Evolutionary conservation across 108 stramenopile species (phyloP).

Genomic region (Hondaea fermentalgiana): DNA sequence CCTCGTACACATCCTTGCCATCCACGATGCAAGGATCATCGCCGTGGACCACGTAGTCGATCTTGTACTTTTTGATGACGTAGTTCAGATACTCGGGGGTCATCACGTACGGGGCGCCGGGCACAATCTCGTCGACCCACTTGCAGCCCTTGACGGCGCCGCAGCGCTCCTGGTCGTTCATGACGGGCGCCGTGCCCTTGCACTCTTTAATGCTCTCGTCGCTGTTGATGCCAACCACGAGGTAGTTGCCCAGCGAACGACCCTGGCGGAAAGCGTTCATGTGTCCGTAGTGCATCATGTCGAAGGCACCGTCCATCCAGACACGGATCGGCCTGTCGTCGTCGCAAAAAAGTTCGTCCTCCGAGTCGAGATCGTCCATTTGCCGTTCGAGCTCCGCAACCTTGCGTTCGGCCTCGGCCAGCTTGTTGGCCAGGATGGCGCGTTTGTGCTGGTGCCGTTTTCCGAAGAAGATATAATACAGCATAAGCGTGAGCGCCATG

Average conservation of each 20-base stretch:
- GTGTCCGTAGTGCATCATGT: constrained; percentile 61
- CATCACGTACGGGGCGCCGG: constrained; percentile 91
- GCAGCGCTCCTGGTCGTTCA: constrained; percentile 82
- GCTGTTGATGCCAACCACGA: constrained; percentile 94
- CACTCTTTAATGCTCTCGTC: constrained; percentile 80
- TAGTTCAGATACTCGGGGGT: constrained; percentile 79
- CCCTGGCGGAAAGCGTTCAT: constrained; percentile 99
- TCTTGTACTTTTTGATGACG: constrained; percentile 70
- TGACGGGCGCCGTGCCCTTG: constrained; percentile 83
- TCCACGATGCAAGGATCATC: constrained; percentile 92
- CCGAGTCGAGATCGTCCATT: background rate
- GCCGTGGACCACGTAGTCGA: constrained; percentile 93
- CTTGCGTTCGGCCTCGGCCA: constrained; percentile 7
- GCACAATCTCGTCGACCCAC: constrained; percentile 95
- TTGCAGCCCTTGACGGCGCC: constrained; percentile 87
- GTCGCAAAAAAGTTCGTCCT: background rate
- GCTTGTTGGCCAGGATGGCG: background rate
- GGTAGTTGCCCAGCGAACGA: constrained; percentile 77
- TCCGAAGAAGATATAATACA: background rate
- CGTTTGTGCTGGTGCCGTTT: background rate
- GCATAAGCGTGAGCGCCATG: background rate
- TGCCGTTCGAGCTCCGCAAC: background rate
- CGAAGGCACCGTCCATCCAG: constrained; percentile 58
- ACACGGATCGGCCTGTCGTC: constrained; percentile 21
- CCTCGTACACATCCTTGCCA: constrained; percentile 53